Conservation (phyloP, 768 basidiomycete genomes). For the Peribolospora kevripleyi region DNA sequence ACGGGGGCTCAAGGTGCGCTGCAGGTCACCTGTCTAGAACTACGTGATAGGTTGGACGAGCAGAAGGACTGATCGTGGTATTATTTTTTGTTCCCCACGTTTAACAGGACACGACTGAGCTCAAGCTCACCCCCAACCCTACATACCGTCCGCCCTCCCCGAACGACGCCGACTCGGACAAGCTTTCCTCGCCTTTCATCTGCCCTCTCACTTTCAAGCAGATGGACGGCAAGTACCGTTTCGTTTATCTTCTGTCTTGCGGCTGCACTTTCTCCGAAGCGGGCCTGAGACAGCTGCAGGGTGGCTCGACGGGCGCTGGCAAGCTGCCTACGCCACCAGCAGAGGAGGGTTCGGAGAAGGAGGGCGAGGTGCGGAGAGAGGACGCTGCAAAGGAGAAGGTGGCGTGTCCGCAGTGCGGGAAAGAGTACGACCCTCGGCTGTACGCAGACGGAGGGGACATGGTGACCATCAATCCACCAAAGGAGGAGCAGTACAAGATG, state of each 20-base stretch:
- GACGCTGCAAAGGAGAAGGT: conserved; percentile 12
- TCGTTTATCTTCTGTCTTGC: conserved; percentile 62
- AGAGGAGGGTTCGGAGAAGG: conserved; percentile 14
- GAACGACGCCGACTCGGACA: conserved; percentile 19
- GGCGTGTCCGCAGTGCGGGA: conserved; percentile 12
- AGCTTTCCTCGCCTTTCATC: conserved; percentile 36
- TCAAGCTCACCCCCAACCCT: conserved; percentile 57
- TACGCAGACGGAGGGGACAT: conserved; percentile 46
- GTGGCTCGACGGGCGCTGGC: conserved; percentile 4
- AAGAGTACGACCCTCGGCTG: conserved; percentile 45
- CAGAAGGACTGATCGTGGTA: too few relatives aligned
- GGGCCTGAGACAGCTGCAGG: conserved; percentile 41
- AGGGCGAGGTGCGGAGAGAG: conserved; percentile 15
- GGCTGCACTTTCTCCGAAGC: conserved; percentile 79
- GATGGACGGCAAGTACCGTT: conserved; percentile 68
- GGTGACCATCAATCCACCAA: conserved; percentile 38
- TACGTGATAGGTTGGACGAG: not conserved
- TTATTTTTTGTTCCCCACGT: not conserved
- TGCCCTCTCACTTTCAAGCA: conserved; percentile 82
- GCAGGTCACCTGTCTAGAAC: not conserved
- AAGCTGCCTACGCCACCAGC: conserved; percentile 6
- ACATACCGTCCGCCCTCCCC: conserved; percentile 17
- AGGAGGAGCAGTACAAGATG: conserved; percentile 29
- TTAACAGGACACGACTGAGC: conserved; percentile 53
- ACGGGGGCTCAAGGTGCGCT: conserved; percentile 55